phyloP scores from a whole-genome alignment of 129 eudicot species.

The Flaveria robusta region DNA sequence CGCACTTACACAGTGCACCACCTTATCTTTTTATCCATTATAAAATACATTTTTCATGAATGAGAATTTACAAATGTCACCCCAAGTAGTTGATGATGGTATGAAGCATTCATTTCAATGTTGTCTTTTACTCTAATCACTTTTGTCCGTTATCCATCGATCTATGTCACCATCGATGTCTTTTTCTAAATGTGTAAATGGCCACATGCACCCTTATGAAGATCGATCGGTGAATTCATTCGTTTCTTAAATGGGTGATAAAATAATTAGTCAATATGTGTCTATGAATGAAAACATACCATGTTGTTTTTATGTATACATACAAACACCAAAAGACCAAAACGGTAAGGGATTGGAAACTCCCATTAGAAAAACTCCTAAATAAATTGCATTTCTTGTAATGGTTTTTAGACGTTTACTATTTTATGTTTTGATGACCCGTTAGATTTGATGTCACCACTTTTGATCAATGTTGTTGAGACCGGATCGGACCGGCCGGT shows the following conservation, averaged over 20 bases:
- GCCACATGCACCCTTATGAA: conserved; percentile 32
- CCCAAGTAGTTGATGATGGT: conserved; percentile 25
- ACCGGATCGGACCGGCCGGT: too few relatives aligned
- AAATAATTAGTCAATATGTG: background rate
- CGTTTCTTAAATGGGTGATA: conserved; percentile 7
- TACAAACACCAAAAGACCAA: conserved; percentile 6
- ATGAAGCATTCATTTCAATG: conserved; percentile 23
- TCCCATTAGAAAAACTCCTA: too few relatives aligned
- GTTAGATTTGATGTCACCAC: too few relatives aligned
- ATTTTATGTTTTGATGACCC: too few relatives aligned
- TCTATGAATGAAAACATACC: conserved; percentile 25
- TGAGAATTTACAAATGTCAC: conserved; percentile 1
- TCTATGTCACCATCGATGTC: conserved; percentile 50
- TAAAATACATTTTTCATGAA: background rate
- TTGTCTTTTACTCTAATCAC: conserved; percentile 38
- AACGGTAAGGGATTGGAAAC: background rate
- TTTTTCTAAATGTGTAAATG: conserved; percentile 27
- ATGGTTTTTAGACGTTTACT: too few relatives aligned
- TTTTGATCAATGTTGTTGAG: too few relatives aligned
- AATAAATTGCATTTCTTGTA: too few relatives aligned
- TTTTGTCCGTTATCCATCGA: conserved; percentile 33
- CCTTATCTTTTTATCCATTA: background rate
- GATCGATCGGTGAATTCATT: conserved; percentile 25
- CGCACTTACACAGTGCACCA: background rate
- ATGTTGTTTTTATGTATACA: conserved; percentile 21